Base-by-base conservation (phyloP, 148 eudicot species). In the Pouteria glomerata region DNA sequence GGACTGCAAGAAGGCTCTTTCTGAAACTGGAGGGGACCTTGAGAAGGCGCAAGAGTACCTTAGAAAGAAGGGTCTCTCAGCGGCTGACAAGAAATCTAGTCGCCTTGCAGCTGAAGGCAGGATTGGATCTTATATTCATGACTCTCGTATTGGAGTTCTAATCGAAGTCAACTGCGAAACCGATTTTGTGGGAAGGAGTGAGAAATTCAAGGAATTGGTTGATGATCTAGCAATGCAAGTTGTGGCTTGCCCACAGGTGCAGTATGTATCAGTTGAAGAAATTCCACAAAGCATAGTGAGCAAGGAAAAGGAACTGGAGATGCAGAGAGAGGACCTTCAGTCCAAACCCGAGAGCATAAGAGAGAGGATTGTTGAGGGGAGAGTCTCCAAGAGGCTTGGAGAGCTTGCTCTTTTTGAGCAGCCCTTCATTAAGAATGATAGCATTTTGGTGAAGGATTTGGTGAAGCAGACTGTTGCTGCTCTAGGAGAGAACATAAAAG, bases 191-290 rank as follows among this genome's bases (percentile, higher is more conserved):
- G 97, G 89, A 7, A 79, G 99, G 70, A 79, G 96, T 57, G 91
- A 96, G 68, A 85, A 79, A 2, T 96, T 96, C 77, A 96, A 92
- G 80, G 92, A 88, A 71, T 59, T 96, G 67, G 99, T 91, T 18
- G 96, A 92, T 68, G 97, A 96, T 72, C 84, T 96, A 13, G 99
- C 99, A n/a, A 96, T 92, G 99, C 99, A 96, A 81, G 91, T 88
- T 11, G 99, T 80, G 19, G 99, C 99, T 44, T 85, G 94, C 78
- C 93, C 92, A 37, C 90, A 80, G 35, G 99, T 96, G 44, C 81
- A 82, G 79, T 84, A 84, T 67, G 96, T 92, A 30, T 88, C 97
- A 0, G 73, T 87, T 18, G 97, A 96, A 57, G 91, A 92, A 34
- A 80, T 96, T 53, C 94, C 97, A 0, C 87, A 84, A 72, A 79